Base-by-base conservation (phyloP, 192 early-diverging fungal species). In the Glomus cerebriforme region DNA sequence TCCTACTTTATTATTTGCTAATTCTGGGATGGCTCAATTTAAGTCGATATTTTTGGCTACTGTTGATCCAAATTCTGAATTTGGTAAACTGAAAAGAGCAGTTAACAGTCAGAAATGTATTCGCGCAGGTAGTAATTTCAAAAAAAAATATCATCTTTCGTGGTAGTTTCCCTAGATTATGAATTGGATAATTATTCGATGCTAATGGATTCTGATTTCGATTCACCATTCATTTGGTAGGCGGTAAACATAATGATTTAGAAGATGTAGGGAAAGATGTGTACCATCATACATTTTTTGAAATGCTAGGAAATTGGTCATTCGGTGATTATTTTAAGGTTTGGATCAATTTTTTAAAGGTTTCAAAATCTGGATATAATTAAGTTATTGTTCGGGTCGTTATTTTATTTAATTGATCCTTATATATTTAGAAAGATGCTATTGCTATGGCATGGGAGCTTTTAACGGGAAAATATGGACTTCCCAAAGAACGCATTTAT, bases 281-380 rank as follows among this genome's bases (percentile, higher is more conserved):
- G 7, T 99, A 99, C 85, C 97, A 99, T 87, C 97, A 99, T 85
- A 99, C 97, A 58, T 99, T 98, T 89, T 99, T 99, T 88, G 97
- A 99, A 85, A 99, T 99, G 97, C 88, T 99, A 84, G 97, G 97
- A 77, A 99, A 99, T 91, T 99, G 97, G 97, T 98, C 96, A n/a
- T 99, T 99, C 85, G 96, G 97, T 77, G 95, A 99, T 81, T 98
- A 99, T 86, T 99, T 99, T 86, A 99, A 99, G 92, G 92, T 90
- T 68, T 12, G 75, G 26, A 22, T 59, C 15, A 27, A 60, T 54
- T 29, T 64, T 29, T 13, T 27, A 8, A 10, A 63, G 13, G 47
- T 15, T 54, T 39, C 1, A 54, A 32, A 9, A 68, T 37, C n/a
- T 35, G n/a, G 4, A 26, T 27, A 19, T 0, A 69, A 15, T 58